Evolutionary conservation across 1,284 basidiomycete genomes (phyloP), one percentile per base, ranked within the genome.

Genomic region (Ganoderma leucocontextum): DNA sequence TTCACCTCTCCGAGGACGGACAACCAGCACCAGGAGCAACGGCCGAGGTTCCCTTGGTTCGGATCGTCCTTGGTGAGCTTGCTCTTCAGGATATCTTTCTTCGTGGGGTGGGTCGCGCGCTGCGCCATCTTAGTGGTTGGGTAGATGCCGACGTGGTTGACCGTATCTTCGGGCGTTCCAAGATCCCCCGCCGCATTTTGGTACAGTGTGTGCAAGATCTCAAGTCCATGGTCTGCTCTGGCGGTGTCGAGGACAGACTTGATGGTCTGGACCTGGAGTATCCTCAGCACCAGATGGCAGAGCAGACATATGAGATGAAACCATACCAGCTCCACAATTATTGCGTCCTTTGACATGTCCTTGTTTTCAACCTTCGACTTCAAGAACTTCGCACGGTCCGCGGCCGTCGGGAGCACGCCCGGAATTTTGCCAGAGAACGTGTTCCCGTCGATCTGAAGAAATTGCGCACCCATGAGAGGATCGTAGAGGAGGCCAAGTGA

Each of bases 91-190:
- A 29, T 29, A 29, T 47, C 44, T 7, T n/a, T 17, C 17, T 7
- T 47, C n/a, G n/a, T 22, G n/a, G 22, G n/a, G n/a, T 47, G 44
- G 8, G 44, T 47, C 1, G 22, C 44, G n/a, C 44, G 44, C 44
- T 47, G 44, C 7, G 44, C 44, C 44, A 22, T 9, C 44, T 47
- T n/a, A 8, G 44, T 47, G 44, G 44, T 15, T 47, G 15, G 44
- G 44, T 47, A 47, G 19, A 47, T 47, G 44, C 44, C 44, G 19
- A 47, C n/a, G n/a, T 47, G n/a, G 44, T 47, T 47, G 44, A n/a
- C 19, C 4, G 44, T 47, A n/a, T 22, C 44, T 47, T 22, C 44
- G 5, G 3, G 19, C 2, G n/a, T 47, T n/a, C 44, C 44, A 9
- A 22, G 44, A n/a, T 47, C 44, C 5, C n/a, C 44, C 44, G n/a